Evolutionary conservation across 108 stramenopile genomes (phyloP).

Genomic region (Cyclotella cryptica): DNA sequence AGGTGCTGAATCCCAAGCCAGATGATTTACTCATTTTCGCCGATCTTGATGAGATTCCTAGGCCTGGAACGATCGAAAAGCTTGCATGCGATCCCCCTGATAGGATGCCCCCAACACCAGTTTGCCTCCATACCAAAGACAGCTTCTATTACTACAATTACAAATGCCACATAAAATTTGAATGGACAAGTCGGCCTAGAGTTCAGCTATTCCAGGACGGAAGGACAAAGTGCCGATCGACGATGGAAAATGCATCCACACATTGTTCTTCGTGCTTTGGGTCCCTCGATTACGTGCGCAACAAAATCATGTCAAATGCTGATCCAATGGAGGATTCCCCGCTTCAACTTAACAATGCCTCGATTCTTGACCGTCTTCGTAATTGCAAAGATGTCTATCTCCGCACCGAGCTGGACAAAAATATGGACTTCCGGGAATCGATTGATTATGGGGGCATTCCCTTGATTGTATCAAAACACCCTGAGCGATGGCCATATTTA

Average conservation of each 20-base stretch:
- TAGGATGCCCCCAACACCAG: constrained; percentile 13
- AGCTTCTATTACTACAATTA: constrained; percentile 35
- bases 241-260: constrained; percentile 15
- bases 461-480: constrained; percentile 22
- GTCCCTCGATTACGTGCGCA: constrained; percentile 11
- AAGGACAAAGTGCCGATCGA: not conserved
- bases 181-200: constrained; percentile 22
- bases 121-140: constrained; percentile 7
- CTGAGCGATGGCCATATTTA: constrained; percentile 28
- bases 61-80: constrained; percentile 10
- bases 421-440: constrained; percentile 9
- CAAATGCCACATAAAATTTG: constrained; percentile 20
- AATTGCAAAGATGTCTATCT: constrained; percentile 31
- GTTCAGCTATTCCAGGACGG: not conserved
- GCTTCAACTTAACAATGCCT: constrained; percentile 6
- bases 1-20: not conserved
- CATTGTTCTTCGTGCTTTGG: constrained; percentile 33
- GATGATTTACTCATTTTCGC: constrained; percentile 27
- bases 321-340: not conserved
- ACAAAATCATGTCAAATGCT: constrained; percentile 13
- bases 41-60: constrained; percentile 27
- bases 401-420: not conserved
- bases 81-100: constrained; percentile 11
- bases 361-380: constrained; percentile 19
- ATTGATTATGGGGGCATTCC: constrained; percentile 17